Evolutionary conservation across 106 monocot genomes (phyloP).

Genomic region (Dioscorea zingiberensis): DNA sequence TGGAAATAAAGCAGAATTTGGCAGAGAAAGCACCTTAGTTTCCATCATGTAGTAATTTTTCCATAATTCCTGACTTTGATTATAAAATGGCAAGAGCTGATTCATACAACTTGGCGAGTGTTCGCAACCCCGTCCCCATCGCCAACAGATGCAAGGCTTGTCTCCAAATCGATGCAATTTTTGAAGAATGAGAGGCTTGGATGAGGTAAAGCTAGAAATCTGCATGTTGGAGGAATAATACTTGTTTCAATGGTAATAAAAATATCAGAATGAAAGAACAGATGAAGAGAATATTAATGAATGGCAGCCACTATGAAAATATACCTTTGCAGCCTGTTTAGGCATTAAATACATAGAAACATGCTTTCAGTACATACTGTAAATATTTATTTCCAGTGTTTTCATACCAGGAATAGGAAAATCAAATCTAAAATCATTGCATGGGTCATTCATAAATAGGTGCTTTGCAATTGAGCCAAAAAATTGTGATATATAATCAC

Average conservation of each 20-base stretch:
- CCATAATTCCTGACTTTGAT: slow-evolving; percentile 51
- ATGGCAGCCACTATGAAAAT: too few relatives aligned
- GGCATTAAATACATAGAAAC: neutral
- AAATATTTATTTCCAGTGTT: neutral
- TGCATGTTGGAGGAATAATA: slow-evolving; percentile 12
- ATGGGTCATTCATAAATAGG: neutral
- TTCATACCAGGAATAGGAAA: neutral
- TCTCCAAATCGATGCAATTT: slow-evolving; percentile 74
- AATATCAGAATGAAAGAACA: neutral
- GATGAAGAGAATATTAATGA: neutral
- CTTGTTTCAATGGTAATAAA: neutral
- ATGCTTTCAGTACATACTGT: neutral
- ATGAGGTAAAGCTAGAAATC: slow-evolving; percentile 78
- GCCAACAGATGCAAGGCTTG: slow-evolving; percentile 51
- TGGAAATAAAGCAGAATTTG: neutral
- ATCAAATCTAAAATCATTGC: neutral
- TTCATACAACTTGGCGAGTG: slow-evolving; percentile 65
- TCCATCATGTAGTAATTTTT: slow-evolving; percentile 68
- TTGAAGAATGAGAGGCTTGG: slow-evolving; percentile 65
- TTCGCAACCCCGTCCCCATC: slow-evolving; percentile 32
- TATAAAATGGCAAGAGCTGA: slow-evolving; percentile 50
- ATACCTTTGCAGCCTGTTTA: neutral
- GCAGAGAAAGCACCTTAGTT: slow-evolving; percentile 37
- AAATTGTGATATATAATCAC: neutral
- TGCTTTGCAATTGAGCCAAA: neutral